Percentiles rank a stretch among this genome's conserved stretches.
phyloP scores from a whole-genome alignment of 2,329 filamentous ascomycete genomes.

The Nemania serpens region DNA sequence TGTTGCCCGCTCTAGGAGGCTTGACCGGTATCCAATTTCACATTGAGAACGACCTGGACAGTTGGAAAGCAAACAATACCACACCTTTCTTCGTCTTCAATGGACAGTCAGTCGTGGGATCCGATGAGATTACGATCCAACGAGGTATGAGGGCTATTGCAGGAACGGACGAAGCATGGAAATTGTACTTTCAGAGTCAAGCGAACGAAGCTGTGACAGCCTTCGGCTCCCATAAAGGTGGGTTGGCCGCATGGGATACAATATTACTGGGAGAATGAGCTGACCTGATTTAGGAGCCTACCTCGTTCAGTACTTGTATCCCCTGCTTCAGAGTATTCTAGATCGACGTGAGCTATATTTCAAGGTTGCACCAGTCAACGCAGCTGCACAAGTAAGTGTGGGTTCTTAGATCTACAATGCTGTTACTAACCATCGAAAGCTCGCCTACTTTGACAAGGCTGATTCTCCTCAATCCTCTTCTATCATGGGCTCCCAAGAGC shows the following conservation, averaged over 20 bases:
- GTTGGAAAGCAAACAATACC: conserved; percentile 71
- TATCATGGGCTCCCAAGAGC: conserved; percentile 82
- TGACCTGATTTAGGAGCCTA: conserved; percentile 63
- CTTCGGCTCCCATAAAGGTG: conserved; percentile 82
- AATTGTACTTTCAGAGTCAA: conserved; percentile 79
- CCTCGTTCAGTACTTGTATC: conserved; percentile 72
- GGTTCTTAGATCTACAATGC: neutral
- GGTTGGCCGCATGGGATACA: neutral
- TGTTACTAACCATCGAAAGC: conserved; percentile 51
- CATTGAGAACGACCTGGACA: conserved; percentile 76
- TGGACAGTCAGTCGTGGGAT: conserved; percentile 78
- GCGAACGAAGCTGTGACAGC: conserved; percentile 80
- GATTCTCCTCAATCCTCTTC: conserved; percentile 72
- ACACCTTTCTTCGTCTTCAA: conserved; percentile 91
- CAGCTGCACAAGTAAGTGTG: conserved; percentile 75
- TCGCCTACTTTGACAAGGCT: conserved; percentile 76
- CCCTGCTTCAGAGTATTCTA: conserved; percentile 76
- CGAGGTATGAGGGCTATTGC: conserved; percentile 68
- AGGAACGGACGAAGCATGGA: conserved; percentile 82
- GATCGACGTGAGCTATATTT: conserved; percentile 72
- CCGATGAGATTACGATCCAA: conserved; percentile 70
- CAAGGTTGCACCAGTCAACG: conserved; percentile 84
- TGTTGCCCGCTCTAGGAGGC: conserved; percentile 87
- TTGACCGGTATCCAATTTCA: conserved; percentile 77
- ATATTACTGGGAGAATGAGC: neutral